Conservation (phyloP, 495 filamentous ascomycete species). For the Aspergillus hancockii region DNA sequence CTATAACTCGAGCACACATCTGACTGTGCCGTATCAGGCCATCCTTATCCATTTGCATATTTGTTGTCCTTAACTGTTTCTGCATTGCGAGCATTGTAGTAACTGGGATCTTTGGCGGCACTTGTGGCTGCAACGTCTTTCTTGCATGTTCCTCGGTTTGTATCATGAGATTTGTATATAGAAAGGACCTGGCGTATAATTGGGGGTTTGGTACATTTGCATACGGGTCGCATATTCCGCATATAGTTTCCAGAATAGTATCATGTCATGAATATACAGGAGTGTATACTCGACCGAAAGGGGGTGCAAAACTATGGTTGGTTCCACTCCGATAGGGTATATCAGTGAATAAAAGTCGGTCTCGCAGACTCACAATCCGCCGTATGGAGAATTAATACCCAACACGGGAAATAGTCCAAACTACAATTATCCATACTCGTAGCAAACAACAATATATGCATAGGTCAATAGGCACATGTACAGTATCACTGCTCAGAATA, state of each 20-base stretch:
- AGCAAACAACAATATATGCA: background rate
- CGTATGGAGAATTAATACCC: no score
- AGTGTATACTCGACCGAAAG: background rate
- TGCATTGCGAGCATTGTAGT: background rate
- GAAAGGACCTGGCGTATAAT: background rate
- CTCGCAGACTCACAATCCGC: no score
- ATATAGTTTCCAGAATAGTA: background rate
- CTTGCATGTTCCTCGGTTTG: background rate
- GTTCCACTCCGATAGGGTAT: background rate
- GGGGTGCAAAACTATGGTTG: background rate
- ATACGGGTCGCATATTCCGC: constrained; percentile 1
- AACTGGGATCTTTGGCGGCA: background rate
- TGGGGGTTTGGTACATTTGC: background rate
- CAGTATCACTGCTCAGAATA: background rate
- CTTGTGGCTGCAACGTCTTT: background rate
- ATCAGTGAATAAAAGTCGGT: background rate
- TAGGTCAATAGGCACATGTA: background rate
- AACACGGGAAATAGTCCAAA: background rate
- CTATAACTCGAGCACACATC: background rate
- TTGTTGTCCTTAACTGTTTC: background rate
- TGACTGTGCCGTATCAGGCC: background rate
- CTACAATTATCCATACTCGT: background rate
- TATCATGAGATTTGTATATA: constrained; percentile 1
- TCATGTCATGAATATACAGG: background rate
- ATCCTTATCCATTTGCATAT: background rate